Evolutionary conservation across 139 green algal species (phyloP), one percentile per base, ranked within the genome.

Genomic region (Axilococcus clingmanii): DNA sequence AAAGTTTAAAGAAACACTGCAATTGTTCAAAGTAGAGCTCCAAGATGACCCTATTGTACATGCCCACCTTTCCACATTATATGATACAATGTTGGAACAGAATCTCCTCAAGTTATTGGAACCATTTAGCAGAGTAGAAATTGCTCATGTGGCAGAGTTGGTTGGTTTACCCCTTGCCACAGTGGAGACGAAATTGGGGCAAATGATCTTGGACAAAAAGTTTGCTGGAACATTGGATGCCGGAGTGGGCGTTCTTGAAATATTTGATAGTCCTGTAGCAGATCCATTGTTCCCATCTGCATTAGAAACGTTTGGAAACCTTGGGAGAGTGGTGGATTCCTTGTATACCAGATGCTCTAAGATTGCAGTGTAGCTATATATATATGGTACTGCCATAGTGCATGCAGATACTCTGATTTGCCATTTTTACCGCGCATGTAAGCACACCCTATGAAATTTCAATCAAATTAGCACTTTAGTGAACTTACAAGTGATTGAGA

Each of bases 161-260:
- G 95, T 98, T 49, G 54, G 81, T 23, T 76, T 98, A 61, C 86
- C 88, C 1, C 4, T 77, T 17, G 44, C 73, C 1, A 59, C 49
- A 4, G 88, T 98, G 44, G 85, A 96, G 72, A 40, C 53, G 27
- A 98, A 97, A 79, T 76, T 98, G 5, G 86, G 73, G 28, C 83
- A 89, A 76, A 98, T 98, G 91, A 98, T 99, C 52, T 63, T 99
- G 68, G 92, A 99, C 75, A 86, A 91, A 59, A 94, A 94, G 69
- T 82, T 99, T 48, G 66, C 52, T 14, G 83, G 80, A 40, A 93
- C 81, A 5, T 63, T 99, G 52, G 91, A 99, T 72, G 84, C 95
- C 63, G 89, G 87, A 7, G 71, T 74, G 0, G 91, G 87, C 45
- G 89, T 79, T 64, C 66, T 98, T 35, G 82, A 97, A 57, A 73